These are phyloP conservation scores for Hymenoscyphus albidus DNA, from an alignment of 2,329 filamentous ascomycete species.

Conservation along the genomic window DNA sequence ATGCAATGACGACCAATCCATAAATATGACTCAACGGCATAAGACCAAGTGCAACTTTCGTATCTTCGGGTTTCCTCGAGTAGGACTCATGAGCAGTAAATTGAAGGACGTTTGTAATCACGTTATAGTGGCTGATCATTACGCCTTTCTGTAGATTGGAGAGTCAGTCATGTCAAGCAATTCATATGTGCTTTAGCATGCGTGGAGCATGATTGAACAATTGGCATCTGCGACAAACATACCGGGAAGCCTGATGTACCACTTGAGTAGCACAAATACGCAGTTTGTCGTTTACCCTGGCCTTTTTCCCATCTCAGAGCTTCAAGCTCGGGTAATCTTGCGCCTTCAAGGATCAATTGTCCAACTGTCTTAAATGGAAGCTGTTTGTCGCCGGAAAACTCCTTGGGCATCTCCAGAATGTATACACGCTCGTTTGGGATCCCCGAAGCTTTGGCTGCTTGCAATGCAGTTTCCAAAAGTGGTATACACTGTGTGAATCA, in stretches of 20 bases:
- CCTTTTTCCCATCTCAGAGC: slow-evolving; percentile 58
- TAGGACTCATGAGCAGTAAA: slow-evolving; percentile 48
- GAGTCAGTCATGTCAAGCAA: not conserved
- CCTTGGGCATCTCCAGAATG: slow-evolving; percentile 63
- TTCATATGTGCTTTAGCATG: not conserved
- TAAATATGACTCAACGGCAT: slow-evolving; percentile 90
- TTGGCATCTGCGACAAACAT: slow-evolving; percentile 8
- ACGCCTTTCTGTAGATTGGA: slow-evolving; percentile 63
- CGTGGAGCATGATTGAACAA: not conserved
- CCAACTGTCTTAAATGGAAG: slow-evolving; percentile 61
- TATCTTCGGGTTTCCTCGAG: slow-evolving; percentile 36
- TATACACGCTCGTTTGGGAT: slow-evolving; percentile 71
- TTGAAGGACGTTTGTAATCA: slow-evolving; percentile 65
- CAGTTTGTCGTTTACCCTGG: slow-evolving; percentile 63
- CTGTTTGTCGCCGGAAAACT: slow-evolving; percentile 45
- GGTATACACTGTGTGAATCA: slow-evolving; percentile 49
- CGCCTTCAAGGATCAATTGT: slow-evolving; percentile 68
- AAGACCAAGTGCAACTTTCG: slow-evolving; percentile 56
- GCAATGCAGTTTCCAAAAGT: slow-evolving; percentile 59
- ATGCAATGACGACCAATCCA: slow-evolving; percentile 66
- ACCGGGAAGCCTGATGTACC: slow-evolving; percentile 58
- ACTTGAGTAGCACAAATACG: slow-evolving; percentile 71
- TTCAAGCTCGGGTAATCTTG: slow-evolving; percentile 49
- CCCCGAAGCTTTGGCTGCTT: slow-evolving; percentile 66
- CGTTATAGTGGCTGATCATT: slow-evolving; percentile 78